Percentiles rank a stretch among this genome's conserved stretches.
Evolutionary conservation across 2,329 filamentous ascomycete species (phyloP).

Genomic region (Exophiala xenobiotica): DNA sequence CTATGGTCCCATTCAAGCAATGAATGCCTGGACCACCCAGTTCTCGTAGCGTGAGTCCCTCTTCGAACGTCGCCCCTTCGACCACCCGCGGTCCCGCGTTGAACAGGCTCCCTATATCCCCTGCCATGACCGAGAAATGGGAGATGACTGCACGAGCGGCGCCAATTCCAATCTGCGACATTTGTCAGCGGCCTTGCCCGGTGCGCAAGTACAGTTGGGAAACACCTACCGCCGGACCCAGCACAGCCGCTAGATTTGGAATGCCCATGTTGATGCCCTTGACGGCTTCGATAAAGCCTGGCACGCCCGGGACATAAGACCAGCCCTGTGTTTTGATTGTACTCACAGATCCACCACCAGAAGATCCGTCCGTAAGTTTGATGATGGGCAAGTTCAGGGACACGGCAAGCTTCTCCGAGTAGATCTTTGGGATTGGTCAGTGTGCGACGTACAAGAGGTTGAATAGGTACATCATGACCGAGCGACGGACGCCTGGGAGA

Average conservation of each 20-base stretch:
- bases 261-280: conserved; percentile 57
- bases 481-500: background rate
- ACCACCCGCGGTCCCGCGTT: conserved; percentile 66
- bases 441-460: background rate
- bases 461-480: background rate
- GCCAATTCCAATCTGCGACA: conserved; percentile 51
- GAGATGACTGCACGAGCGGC: conserved; percentile 61
- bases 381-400: conserved; percentile 64
- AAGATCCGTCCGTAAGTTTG: conserved; percentile 64
- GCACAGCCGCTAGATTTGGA: conserved; percentile 62
- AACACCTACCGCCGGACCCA: conserved; percentile 54
- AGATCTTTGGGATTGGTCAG: conserved; percentile 33
- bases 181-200: background rate
- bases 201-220: too few relatives aligned
- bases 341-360: conserved; percentile 52
- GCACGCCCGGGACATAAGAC: conserved; percentile 61
- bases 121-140: conserved; percentile 67
- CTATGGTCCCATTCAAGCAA: conserved; percentile 65
- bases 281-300: conserved; percentile 44
- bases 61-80: conserved; percentile 63
- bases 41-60: conserved; percentile 58
- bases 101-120: conserved; percentile 60
- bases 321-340: conserved; percentile 44
- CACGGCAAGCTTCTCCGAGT: conserved; percentile 62
- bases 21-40: conserved; percentile 62